These are phyloP conservation scores for Leishmania tarentolae DNA, from an alignment of 208 protist species.

Conservation along the genomic window DNA sequence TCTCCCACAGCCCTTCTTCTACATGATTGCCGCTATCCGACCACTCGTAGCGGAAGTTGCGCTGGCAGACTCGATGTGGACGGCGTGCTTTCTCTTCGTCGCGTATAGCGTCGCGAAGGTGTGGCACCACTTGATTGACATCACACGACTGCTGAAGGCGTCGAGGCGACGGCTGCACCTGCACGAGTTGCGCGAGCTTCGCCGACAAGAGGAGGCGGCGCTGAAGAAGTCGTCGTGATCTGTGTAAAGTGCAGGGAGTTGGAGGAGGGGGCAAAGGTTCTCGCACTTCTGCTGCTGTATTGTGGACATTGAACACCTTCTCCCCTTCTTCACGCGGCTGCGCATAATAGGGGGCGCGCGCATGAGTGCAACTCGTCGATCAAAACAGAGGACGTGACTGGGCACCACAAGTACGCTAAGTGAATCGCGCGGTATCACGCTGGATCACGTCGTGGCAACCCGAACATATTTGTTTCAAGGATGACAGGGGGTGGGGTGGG, in stretches of 20 bases:
- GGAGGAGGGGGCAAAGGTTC: background rate
- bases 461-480: background rate
- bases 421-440: background rate
- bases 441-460: background rate
- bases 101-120: slow-evolving; percentile 57
- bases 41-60: slow-evolving; percentile 8
- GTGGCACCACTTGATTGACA: slow-evolving; percentile 51
- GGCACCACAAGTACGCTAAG: background rate
- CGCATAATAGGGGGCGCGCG: background rate
- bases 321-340: background rate
- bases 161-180: slow-evolving; percentile 54
- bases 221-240: background rate
- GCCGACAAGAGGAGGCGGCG: slow-evolving; percentile 7
- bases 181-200: slow-evolving; percentile 22
- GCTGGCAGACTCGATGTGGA: slow-evolving; percentile 30
- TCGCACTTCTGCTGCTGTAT: background rate
- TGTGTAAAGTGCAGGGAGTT: background rate
- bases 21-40: slow-evolving; percentile 17
- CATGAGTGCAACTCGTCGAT: background rate
- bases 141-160: slow-evolving; percentile 62
- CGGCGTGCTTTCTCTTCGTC: slow-evolving; percentile 59
- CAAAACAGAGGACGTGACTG: background rate
- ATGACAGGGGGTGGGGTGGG: too few species aligned
- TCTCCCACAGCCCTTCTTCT: slow-evolving; percentile 23
- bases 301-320: background rate